Conservation (phyloP, 2,329 filamentous ascomycete species). For the Chaetomium globosum region DNA sequence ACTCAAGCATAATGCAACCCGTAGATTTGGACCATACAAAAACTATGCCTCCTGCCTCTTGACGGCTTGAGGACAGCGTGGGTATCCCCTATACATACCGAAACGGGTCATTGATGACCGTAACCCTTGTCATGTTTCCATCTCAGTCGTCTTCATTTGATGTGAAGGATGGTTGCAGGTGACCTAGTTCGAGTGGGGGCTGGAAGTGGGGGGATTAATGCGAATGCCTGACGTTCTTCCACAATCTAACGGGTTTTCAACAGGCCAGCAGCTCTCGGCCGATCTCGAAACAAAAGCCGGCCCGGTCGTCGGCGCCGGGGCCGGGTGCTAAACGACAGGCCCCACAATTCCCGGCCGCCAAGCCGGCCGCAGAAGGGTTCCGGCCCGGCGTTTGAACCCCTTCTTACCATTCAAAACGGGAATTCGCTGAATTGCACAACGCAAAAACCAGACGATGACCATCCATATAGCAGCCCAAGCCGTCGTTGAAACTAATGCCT, state of each 20-base stretch:
- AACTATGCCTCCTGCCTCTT: too few species aligned
- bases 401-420: neutral
- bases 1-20: too few species aligned
- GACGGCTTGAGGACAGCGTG: too few species aligned
- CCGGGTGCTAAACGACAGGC: slow-evolving; percentile 6
- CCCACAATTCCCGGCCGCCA: slow-evolving; percentile 18
- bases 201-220: neutral
- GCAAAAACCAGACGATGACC: neutral
- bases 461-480: neutral
- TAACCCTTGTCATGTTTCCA: neutral
- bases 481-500: neutral
- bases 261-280: neutral
- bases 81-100: too few species aligned
- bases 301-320: neutral
- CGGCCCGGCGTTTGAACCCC: neutral
- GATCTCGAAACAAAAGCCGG: neutral
- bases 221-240: neutral
- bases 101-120: neutral
- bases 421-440: neutral
- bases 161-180: neutral
- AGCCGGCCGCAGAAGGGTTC: slow-evolving; percentile 1
- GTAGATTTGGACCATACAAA: too few species aligned
- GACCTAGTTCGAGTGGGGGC: neutral
- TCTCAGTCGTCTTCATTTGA: neutral
- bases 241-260: neutral